Evolutionary conservation across 768 basidiomycete species (phyloP), one percentile per base, ranked within the genome.

Genomic region (Boletus reticuloceps): DNA sequence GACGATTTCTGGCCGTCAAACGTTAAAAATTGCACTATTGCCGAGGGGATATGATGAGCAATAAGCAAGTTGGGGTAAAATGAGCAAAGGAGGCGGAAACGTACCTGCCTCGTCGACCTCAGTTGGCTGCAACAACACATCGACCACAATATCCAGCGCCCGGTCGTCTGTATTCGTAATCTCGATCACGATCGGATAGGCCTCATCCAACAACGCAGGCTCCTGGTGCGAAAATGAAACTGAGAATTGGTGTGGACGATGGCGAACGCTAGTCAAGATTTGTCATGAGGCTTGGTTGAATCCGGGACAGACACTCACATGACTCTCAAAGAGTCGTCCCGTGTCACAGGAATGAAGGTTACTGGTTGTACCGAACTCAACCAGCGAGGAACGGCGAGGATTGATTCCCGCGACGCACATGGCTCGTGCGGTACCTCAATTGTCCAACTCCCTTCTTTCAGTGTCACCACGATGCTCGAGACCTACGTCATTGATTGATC

Each of bases 151-250:
- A 16, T 89, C 83, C 12, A 98, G 70, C 25, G 84, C 78, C 19
- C 83, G 76, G 44, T 82, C 81, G 66, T 97, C 94, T 6, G 73
- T 64, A 65, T 94, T 97, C 5, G 73, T 81, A 14, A 96, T 77
- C 44, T 82, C 77, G 40, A 98, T 75, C 12, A 68, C 66, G 60
- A 98, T 86, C 0, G 89, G 85, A 64, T 89, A 91, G 43, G 81
- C 78, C 68, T 97, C 95, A 58, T 89, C 86, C 36, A 96, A 69
- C 67, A 87, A 90, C 1, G 91, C 92, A 0, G 89, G 88, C 2
- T 79, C 69, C 0, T 79, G 72, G 54, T 93, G 86, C 1, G 75
- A 68, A 43, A 94, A 66, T 0, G 75, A 72, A 19, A 91, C 72
- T 5, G 70, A 61, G 5, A 96, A 62, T 0, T 70, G 69, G 57